Percentiles rank a stretch among this genome's conserved stretches.
Evolutionary conservation across 192 early-diverging fungal genomes (phyloP).

Genomic region (Coemansia sp.): DNA sequence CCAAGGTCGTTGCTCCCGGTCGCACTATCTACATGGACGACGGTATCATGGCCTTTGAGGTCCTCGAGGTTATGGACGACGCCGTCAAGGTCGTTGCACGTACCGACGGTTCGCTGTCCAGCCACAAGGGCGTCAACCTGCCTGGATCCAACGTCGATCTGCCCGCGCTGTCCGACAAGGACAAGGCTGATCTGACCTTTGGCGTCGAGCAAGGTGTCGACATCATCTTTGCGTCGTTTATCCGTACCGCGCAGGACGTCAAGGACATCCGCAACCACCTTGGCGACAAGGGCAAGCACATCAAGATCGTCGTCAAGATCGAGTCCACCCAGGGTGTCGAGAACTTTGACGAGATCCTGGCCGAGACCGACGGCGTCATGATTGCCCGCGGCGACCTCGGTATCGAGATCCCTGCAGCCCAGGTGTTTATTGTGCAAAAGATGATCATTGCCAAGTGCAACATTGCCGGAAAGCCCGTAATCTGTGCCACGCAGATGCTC

Average conservation of each 20-base stretch:
- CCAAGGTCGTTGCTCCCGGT: constrained; percentile 71
- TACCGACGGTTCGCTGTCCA: constrained; percentile 86
- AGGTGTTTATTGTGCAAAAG: constrained; percentile 93
- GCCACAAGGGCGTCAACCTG: constrained; percentile 95
- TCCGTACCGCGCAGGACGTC: constrained; percentile 90
- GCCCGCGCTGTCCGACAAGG: constrained; percentile 94
- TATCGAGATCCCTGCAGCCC: constrained; percentile 93
- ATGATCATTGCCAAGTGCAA: constrained; percentile 99
- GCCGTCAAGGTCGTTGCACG: constrained; percentile 69
- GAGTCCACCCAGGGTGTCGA: constrained; percentile 96
- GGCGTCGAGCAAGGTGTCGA: constrained; percentile 94
- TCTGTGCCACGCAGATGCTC: constrained; percentile 98
- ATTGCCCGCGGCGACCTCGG: constrained; percentile 98
- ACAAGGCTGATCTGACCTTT: constrained; percentile 86
- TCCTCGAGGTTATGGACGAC: constrained; percentile 66
- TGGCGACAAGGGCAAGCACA: constrained; percentile 75
- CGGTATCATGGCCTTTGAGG: constrained; percentile 93
- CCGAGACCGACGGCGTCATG: constrained; percentile 95
- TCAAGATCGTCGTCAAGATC: constrained; percentile 97
- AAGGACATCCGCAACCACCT: constrained; percentile 84
- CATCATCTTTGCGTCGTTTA: constrained; percentile 95
- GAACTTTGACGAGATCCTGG: constrained; percentile 98
- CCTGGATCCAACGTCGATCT: constrained; percentile 88
- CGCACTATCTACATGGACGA: constrained; percentile 90
- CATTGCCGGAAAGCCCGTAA: constrained; percentile 92